Evolutionary conservation across 2,329 filamentous ascomycete species (phyloP).

Genomic region (Pseudogymnoascus sp.): DNA sequence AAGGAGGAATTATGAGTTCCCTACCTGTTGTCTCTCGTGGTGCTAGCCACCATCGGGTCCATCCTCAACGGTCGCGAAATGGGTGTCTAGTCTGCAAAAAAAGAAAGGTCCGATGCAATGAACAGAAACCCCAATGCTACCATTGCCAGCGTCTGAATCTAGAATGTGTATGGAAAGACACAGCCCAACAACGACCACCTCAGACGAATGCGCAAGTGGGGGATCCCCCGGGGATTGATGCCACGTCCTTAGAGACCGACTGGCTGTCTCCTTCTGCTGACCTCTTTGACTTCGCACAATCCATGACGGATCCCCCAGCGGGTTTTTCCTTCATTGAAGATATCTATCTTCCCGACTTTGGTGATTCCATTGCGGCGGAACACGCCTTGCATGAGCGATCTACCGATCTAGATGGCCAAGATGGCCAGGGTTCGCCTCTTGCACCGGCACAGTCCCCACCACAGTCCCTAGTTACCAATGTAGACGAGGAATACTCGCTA

Average conservation of each 20-base stretch:
- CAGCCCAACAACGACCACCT: not conserved
- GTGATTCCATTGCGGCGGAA: not conserved
- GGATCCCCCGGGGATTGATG: not conserved
- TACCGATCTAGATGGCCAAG: not conserved
- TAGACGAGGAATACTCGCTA: conserved; percentile 7
- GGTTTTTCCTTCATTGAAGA: conserved; percentile 4
- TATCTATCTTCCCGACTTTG: not conserved
- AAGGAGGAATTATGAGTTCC: conserved; percentile 1
- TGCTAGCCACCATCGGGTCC: not conserved
- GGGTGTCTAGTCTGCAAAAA: not conserved
- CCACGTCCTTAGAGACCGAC: not conserved
- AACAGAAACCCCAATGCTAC: conserved; percentile 5
- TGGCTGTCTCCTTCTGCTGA: conserved; percentile 4
- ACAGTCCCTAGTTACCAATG: not conserved
- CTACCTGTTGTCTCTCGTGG: not conserved
- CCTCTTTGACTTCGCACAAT: not conserved
- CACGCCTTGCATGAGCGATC: not conserved
- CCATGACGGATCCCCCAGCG: not conserved
- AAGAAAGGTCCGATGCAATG: conserved; percentile 3
- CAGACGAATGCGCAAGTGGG: not conserved
- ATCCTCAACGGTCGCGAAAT: conserved; percentile 1
- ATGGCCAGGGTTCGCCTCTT: not conserved
- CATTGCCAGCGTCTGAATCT: not conserved
- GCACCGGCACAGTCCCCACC: not conserved
- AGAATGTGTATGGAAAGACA: conserved; percentile 5